Percentiles rank a stretch among this genome's conserved stretches.
Conservation (phyloP, 1,284 basidiomycete genomes). For the Melampsora americana region DNA sequence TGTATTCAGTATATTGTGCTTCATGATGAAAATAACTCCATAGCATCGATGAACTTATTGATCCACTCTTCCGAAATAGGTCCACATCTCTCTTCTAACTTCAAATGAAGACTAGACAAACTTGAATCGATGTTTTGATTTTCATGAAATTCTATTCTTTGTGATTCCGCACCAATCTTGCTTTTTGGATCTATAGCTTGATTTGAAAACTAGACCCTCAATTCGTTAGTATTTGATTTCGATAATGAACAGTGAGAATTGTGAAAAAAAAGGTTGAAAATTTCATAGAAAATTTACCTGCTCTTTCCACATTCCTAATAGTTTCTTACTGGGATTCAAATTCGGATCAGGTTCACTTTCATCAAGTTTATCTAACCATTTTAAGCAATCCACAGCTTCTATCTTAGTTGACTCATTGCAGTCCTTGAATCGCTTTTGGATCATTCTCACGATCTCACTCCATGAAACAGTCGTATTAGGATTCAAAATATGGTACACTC, state of each 20-base stretch:
- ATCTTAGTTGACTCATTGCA: background rate
- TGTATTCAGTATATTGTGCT: too few species aligned
- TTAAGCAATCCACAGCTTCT: background rate
- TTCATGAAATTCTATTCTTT: background rate
- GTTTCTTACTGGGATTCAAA: background rate
- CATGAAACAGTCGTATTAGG: background rate
- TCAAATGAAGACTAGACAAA: background rate
- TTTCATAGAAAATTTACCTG: background rate
- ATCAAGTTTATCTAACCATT: conserved; percentile 3
- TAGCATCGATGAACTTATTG: background rate
- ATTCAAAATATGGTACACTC: background rate
- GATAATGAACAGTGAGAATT: too few species aligned
- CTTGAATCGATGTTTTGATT: background rate
- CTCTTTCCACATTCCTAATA: background rate
- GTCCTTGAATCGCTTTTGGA: background rate
- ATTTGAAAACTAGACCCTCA: background rate
- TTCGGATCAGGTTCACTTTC: background rate
- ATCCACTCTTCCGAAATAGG: background rate
- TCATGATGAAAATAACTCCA: background rate
- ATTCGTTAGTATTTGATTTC: too few species aligned
- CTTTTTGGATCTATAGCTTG: background rate
- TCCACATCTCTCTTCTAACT: background rate
- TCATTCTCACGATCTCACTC: background rate
- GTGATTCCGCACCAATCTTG: background rate
- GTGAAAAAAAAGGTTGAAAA: too few species aligned